Base-by-base conservation (phyloP, 2,329 filamentous ascomycete species). In the Alternaria sp. region DNA sequence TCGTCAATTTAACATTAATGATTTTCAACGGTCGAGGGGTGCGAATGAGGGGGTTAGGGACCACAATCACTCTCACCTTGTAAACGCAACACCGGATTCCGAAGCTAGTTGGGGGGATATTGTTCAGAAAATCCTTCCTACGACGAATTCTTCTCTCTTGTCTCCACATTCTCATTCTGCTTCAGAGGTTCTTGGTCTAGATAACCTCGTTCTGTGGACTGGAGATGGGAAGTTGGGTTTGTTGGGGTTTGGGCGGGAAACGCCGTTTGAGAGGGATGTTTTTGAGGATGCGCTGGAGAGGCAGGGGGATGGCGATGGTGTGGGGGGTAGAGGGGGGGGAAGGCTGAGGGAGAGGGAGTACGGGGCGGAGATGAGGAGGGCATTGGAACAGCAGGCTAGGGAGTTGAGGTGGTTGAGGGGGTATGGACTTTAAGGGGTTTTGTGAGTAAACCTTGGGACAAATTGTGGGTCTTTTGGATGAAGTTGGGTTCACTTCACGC, bases 181-280 rank as follows among this genome's bases (percentile, higher is more conserved):
- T 8, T 53, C 60, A 5, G 61, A 60, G 2, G 66, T 65, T 0
- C 60, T 73, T 0, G 76, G 78, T 14, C 52, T 77, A 37, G 88
- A 92, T 69, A 89, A 94, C 67, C 77, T 97, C 11, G 76, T 96
- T 4, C 82, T 97, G 45, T 97, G 93, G 93, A 97, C 93, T 0
- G 93, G 92, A 17, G 92, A 96, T 39, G 81, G 81, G 58, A 88
- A 88, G 63, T 80, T 97, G 45, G 93, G 92, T 0, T 81, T 95
- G 57, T 76, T 96, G 13, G 78, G 79, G 0, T 82, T 83, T 65
- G 79, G 82, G 5, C 63, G 69, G 21, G 53, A 63, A 3, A 46
- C 67, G 50, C 56, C 67, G 55, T 72, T 78, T 63, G 61, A 65
- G 31, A 61, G 51, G 9, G 70, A 73, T 26, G 65, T 74, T 4